These are phyloP conservation scores for Cordyceps tenuipes DNA, from an alignment of 2,329 filamentous ascomycete species.

Conservation along the genomic window DNA sequence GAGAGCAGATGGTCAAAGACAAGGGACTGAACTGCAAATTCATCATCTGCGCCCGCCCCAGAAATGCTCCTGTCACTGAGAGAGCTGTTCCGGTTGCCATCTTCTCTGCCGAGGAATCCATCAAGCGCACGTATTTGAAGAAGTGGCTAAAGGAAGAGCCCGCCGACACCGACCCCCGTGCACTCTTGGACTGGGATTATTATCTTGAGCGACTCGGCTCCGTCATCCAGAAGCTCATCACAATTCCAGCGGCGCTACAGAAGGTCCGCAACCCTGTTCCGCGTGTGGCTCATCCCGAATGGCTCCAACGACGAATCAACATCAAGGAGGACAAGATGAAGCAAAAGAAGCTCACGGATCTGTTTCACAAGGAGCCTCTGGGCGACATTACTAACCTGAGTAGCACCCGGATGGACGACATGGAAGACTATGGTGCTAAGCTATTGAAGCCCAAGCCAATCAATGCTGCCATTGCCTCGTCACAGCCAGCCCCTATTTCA, in stretches of 20 bases:
- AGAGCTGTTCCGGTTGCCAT: slow-evolving; percentile 92
- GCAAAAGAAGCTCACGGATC: slow-evolving; percentile 95
- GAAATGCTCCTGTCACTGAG: slow-evolving; percentile 87
- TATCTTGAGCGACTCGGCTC: slow-evolving; percentile 93
- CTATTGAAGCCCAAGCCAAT: slow-evolving; percentile 58
- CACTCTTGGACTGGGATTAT: slow-evolving; percentile 92
- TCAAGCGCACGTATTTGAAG: slow-evolving; percentile 81
- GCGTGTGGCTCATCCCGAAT: slow-evolving; percentile 87
- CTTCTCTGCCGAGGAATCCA: slow-evolving; percentile 82
- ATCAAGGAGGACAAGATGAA: slow-evolving; percentile 96
- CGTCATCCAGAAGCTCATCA: slow-evolving; percentile 97
- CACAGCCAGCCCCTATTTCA: slow-evolving; percentile 39
- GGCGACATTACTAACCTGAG: slow-evolving; percentile 63
- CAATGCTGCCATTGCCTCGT: slow-evolving; percentile 44
- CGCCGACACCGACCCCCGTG: slow-evolving; percentile 79
- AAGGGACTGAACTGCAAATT: slow-evolving; percentile 99
- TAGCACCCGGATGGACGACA: slow-evolving; percentile 50
- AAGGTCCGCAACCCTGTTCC: slow-evolving; percentile 93
- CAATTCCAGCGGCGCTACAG: slow-evolving; percentile 92
- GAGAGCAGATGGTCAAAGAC: slow-evolving; percentile 98
- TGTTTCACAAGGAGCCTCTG: slow-evolving; percentile 66
- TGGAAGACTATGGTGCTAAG: slow-evolving; percentile 73
- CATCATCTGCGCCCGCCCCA: slow-evolving; percentile 85
- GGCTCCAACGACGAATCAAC: slow-evolving; percentile 88
- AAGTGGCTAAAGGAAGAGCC: slow-evolving; percentile 97